Conservation (phyloP, 2,329 filamentous ascomycete species). For the Paracamarosporium sp. region DNA sequence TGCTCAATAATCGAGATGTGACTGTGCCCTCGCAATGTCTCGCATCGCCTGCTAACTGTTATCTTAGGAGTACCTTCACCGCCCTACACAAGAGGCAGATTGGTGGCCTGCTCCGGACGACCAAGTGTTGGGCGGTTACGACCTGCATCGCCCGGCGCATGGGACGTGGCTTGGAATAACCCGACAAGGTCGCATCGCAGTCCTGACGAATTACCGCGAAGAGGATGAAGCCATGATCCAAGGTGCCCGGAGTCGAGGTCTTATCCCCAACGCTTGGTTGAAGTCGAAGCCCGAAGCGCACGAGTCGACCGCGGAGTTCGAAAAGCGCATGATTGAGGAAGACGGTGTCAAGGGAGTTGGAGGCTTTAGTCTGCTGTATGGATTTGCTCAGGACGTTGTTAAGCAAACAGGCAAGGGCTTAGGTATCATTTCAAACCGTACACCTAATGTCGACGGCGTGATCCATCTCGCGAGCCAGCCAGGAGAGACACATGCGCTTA, state of each 20-base stretch:
- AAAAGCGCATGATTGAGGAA: constrained; percentile 60
- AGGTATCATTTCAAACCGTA: constrained; percentile 69
- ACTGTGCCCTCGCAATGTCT: neutral
- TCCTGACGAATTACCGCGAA: constrained; percentile 71
- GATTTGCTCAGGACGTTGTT: constrained; percentile 56
- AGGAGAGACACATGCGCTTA: constrained; percentile 64
- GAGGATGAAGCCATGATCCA: constrained; percentile 51
- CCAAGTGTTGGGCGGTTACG: constrained; percentile 66
- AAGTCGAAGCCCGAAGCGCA: constrained; percentile 44
- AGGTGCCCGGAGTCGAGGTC: constrained; percentile 61
- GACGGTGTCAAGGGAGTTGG: constrained; percentile 65
- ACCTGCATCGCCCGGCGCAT: constrained; percentile 64
- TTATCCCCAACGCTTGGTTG: constrained; percentile 67
- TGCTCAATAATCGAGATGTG: constrained; percentile 60
- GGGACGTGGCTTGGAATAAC: constrained; percentile 72
- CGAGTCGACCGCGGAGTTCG: constrained; percentile 59
- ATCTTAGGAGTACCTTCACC: constrained; percentile 64
- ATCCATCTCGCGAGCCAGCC: constrained; percentile 57
- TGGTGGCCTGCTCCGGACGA: constrained; percentile 66
- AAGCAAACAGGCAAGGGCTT: constrained; percentile 47
- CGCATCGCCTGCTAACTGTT: constrained; percentile 11
- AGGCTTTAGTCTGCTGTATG: constrained; percentile 69
- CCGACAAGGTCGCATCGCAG: constrained; percentile 64
- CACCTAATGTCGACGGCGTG: constrained; percentile 57
- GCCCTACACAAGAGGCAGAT: constrained; percentile 64